Percentiles rank a stretch among this genome's conserved stretches.
Conservation (phyloP, 164 flowering plant genomes). For the Stephania cephalantha region DNA sequence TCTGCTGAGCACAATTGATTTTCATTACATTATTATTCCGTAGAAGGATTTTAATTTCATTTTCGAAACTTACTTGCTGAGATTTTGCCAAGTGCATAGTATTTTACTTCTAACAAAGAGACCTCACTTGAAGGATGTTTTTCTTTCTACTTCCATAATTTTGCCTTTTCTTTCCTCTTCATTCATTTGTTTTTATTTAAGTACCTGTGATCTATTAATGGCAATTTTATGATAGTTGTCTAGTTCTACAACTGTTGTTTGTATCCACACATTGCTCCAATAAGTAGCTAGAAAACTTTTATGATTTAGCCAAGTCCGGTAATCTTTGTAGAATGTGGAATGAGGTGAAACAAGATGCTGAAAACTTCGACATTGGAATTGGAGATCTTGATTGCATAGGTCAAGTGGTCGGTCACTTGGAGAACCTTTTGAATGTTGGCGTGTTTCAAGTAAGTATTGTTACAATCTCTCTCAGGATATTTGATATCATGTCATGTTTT, state of each 20-base stretch:
- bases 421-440: constrained; percentile 23
- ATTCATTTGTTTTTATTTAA: not conserved
- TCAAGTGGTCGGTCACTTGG: constrained; percentile 23
- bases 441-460: constrained; percentile 20
- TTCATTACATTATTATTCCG: not conserved
- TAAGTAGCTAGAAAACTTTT: not conserved
- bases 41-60: not conserved
- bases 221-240: not conserved
- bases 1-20: not conserved
- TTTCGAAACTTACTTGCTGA: not conserved
- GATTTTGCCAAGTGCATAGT: not conserved
- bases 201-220: not conserved
- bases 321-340: constrained; percentile 20
- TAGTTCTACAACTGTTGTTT: not conserved
- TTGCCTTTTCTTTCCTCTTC: not conserved
- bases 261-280: not conserved
- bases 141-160: not conserved
- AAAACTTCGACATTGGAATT: constrained; percentile 17
- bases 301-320: not conserved
- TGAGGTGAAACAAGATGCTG: constrained; percentile 21
- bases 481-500: not conserved
- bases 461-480: not conserved
- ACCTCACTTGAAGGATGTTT: too few species aligned
- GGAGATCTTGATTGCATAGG: constrained; percentile 22
- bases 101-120: too few species aligned